Evolutionary conservation across 2,329 filamentous ascomycete genomes (phyloP).

Genomic region (Cladobotryum mycophilum): DNA sequence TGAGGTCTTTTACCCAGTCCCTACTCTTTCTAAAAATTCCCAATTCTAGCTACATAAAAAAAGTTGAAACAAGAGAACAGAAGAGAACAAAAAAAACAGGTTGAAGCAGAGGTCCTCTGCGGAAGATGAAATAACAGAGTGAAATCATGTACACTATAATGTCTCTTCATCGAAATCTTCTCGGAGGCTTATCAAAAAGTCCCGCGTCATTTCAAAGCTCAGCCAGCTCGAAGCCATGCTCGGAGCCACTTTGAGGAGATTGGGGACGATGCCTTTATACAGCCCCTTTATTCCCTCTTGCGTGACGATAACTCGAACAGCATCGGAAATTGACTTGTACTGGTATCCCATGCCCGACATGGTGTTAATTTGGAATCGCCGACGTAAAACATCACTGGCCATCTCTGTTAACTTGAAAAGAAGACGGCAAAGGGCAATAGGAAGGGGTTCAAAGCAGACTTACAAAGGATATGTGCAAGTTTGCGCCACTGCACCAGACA

Average conservation of each 20-base stretch:
- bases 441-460: constrained; percentile 30
- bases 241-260: constrained; percentile 91
- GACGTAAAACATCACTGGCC: constrained; percentile 75
- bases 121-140: neutral
- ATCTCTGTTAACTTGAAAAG: constrained; percentile 15
- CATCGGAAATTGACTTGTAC: constrained; percentile 82
- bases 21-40: too few relatives aligned
- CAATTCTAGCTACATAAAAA: neutral
- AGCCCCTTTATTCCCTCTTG: constrained; percentile 81
- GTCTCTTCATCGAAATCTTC: neutral
- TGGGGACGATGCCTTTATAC: constrained; percentile 95
- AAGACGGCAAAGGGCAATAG: neutral
- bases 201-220: constrained; percentile 89
- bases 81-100: neutral
- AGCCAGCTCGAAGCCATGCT: constrained; percentile 99
- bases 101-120: neutral
- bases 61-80: neutral
- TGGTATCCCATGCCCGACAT: constrained; percentile 98
- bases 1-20: too few relatives aligned
- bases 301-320: constrained; percentile 70
- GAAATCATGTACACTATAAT: neutral
- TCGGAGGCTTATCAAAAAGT: constrained; percentile 66
- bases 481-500: constrained; percentile 94
- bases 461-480: constrained; percentile 98
- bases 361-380: constrained; percentile 96